These are phyloP conservation scores for Trichosporon inkin DNA, from an alignment of 1,284 basidiomycete species.

Conservation along the genomic window DNA sequence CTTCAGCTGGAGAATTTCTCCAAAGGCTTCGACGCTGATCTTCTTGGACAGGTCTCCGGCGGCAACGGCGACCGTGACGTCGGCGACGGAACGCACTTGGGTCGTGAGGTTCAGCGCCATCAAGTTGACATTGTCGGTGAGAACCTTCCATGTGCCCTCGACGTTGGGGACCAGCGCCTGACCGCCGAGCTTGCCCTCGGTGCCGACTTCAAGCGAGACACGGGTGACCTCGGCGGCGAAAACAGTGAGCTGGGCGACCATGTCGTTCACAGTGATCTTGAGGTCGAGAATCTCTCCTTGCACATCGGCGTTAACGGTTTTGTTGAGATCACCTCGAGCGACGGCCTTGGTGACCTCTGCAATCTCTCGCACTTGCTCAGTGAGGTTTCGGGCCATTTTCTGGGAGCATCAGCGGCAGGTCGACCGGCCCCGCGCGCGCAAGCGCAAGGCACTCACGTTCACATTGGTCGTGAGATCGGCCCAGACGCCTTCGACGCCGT, in stretches of 20 bases:
- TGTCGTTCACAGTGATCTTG: constrained; percentile 60
- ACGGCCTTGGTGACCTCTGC: constrained; percentile 96
- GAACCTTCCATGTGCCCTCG: constrained; percentile 86
- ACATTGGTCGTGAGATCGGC: constrained; percentile 85
- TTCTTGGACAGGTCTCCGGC: constrained; percentile 82
- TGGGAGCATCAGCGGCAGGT: constrained; percentile 27
- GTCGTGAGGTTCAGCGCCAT: constrained; percentile 72
- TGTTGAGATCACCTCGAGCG: constrained; percentile 82
- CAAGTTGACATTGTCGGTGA: constrained; percentile 90
- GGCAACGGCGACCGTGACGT: constrained; percentile 97
- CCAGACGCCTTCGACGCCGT: constrained; percentile 92
- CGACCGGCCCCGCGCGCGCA: neutral
- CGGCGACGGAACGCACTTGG: constrained; percentile 93
- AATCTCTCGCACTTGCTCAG: constrained; percentile 94
- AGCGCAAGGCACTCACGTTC: constrained; percentile 56
- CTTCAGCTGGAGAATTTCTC: constrained; percentile 92
- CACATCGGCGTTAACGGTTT: constrained; percentile 90
- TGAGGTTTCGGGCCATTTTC: constrained; percentile 89
- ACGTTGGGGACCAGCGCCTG: constrained; percentile 83
- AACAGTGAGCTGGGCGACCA: constrained; percentile 52
- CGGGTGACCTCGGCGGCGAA: constrained; percentile 66
- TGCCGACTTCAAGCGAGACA: constrained; percentile 87
- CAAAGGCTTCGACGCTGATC: constrained; percentile 92
- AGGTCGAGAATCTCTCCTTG: constrained; percentile 96
- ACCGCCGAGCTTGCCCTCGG: constrained; percentile 91